Evolutionary conservation across 2,329 filamentous ascomycete genomes (phyloP).

Genomic region (Fusarium torreyae): DNA sequence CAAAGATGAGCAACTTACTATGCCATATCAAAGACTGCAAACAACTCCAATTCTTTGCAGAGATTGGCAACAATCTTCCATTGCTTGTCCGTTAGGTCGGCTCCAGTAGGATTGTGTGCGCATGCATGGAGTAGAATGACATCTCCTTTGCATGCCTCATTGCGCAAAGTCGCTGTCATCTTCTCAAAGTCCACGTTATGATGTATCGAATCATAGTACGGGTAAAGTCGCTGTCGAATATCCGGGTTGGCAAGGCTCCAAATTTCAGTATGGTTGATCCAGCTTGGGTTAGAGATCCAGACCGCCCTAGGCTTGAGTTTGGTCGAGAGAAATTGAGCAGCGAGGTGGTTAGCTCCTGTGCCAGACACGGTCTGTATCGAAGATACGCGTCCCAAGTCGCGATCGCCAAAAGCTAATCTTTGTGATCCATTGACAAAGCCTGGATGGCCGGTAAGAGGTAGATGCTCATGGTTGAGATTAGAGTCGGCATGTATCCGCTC

Average conservation of each 20-base stretch:
- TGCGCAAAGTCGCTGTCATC: not conserved
- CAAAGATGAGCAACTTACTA: not conserved
- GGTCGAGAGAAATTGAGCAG: not conserved
- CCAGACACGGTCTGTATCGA: slow-evolving; percentile 7
- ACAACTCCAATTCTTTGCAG: not conserved
- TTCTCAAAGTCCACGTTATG: not conserved
- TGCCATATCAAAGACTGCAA: slow-evolving; percentile 6
- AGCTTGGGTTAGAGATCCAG: slow-evolving; percentile 10
- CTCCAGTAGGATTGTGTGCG: slow-evolving; percentile 6
- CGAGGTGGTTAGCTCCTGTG: slow-evolving; percentile 8
- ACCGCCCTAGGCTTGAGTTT: not conserved
- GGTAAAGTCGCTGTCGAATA: not conserved
- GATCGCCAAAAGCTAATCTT: not conserved
- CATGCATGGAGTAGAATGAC: slow-evolving; percentile 11
- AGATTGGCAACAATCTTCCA: not conserved
- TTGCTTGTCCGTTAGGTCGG: not conserved
- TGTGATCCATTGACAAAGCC: not conserved
- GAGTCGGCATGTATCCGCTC: not conserved
- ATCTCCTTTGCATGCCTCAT: slow-evolving; percentile 2
- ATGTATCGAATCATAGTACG: not conserved
- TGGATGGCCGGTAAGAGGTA: not conserved
- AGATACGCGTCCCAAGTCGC: not conserved
- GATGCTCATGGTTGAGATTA: not conserved
- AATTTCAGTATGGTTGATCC: slow-evolving; percentile 6
- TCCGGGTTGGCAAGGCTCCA: not conserved